Conservation (phyloP, 2,329 filamentous ascomycete genomes). For the Aspergillus sp. region DNA sequence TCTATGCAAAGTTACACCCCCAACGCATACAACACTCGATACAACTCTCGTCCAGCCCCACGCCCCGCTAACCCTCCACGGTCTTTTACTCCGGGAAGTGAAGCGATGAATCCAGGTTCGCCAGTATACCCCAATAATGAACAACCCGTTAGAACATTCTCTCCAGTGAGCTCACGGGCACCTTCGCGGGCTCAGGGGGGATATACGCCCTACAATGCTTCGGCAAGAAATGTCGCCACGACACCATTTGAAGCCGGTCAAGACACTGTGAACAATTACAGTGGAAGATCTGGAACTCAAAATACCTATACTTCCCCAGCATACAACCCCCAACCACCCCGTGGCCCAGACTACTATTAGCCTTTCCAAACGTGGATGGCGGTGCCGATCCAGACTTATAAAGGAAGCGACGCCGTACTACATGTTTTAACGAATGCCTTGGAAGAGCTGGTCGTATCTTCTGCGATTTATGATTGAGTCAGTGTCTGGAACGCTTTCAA, state of each 20-base stretch:
- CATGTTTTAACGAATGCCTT: conserved; percentile 17
- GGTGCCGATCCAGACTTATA: neutral
- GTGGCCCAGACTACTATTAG: conserved; percentile 12
- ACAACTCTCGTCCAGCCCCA: conserved; percentile 9
- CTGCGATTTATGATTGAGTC: conserved; percentile 28
- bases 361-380: neutral
- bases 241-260: neutral
- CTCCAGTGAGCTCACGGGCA: conserved; percentile 3
- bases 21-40: conserved; percentile 5
- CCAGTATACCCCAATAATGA: conserved; percentile 7
- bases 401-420: conserved; percentile 7
- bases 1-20: conserved; percentile 17
- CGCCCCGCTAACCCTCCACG: conserved; percentile 17
- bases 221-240: neutral
- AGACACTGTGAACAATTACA: conserved; percentile 15
- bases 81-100: conserved; percentile 6
- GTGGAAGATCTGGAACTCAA: conserved; percentile 18
- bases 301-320: conserved; percentile 23
- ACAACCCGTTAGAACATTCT: conserved; percentile 1
- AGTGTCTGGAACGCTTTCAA: conserved; percentile 13
- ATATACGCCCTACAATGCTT: conserved; percentile 4
- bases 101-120: neutral
- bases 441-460: conserved; percentile 30
- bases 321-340: conserved; percentile 12
- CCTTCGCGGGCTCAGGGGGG: neutral